Evolutionary conservation across 1,139 yeast genomes (phyloP).

Genomic region (Suhomyces chickasaworum): DNA sequence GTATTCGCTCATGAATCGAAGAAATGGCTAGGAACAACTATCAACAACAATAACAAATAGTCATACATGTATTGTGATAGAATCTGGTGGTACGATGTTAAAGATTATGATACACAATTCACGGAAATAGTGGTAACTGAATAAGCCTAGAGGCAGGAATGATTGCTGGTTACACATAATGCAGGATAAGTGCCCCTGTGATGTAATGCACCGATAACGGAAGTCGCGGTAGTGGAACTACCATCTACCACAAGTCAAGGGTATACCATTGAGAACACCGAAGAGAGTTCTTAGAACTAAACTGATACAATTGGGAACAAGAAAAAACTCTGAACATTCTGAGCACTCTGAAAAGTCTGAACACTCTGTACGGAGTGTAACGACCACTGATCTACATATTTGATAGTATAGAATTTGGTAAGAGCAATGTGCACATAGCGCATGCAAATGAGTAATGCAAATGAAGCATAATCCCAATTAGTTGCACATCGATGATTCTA

Average conservation of each 20-base stretch:
- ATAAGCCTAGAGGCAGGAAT: background rate
- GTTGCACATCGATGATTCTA: too few species aligned
- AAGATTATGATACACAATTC: background rate
- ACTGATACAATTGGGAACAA: too few species aligned
- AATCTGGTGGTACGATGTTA: background rate
- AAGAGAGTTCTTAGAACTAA: too few species aligned
- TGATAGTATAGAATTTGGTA: too few species aligned
- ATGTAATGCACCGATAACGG: constrained; percentile 1
- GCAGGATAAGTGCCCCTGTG: constrained; percentile 6
- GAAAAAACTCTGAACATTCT: too few species aligned
- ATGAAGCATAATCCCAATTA: too few species aligned
- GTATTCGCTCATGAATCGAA: constrained; percentile 6
- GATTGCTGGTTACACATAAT: constrained; percentile 4
- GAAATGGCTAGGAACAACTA: background rate
- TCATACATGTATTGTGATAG: background rate
- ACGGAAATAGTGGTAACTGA: background rate
- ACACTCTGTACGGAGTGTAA: too few species aligned
- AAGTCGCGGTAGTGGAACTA: constrained; percentile 2
- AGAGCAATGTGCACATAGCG: too few species aligned
- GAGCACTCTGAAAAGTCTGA: too few species aligned
- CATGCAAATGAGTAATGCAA: too few species aligned
- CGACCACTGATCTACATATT: too few species aligned
- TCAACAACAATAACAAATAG: background rate
- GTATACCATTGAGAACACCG: too few species aligned
- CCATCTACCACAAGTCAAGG: background rate